Conservation (phyloP, 345 rosid species). For the Aquilaria malaccensis region DNA sequence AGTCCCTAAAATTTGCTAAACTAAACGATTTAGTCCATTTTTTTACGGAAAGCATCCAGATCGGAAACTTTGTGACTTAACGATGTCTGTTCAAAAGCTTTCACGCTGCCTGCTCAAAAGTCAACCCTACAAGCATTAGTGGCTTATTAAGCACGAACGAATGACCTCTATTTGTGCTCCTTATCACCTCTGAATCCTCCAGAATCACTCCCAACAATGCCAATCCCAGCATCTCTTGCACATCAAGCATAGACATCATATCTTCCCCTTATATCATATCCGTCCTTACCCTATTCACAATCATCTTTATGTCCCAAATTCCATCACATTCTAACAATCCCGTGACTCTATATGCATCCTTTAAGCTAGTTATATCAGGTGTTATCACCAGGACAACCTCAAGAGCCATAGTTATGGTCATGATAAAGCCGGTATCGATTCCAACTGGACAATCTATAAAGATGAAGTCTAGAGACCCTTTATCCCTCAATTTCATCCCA, state of each 20-base stretch:
- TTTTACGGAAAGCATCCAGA: too few species aligned
- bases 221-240: too few species aligned
- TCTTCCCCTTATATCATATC: slow-evolving; percentile 92
- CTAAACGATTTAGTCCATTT: too few species aligned
- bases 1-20: too few species aligned
- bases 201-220: too few species aligned
- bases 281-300: slow-evolving; percentile 76
- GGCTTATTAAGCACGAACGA: slow-evolving; percentile 80
- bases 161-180: slow-evolving; percentile 81
- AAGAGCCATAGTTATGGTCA: slow-evolving; percentile 79
- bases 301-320: slow-evolving; percentile 77
- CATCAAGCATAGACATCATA: slow-evolving; percentile 67
- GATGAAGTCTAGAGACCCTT: slow-evolving; percentile 68
- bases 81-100: slow-evolving; percentile 23
- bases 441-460: slow-evolving; percentile 88
- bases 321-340: slow-evolving; percentile 84
- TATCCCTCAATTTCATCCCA: slow-evolving; percentile 47
- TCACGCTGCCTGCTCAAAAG: slow-evolving; percentile 94
- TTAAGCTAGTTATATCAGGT: slow-evolving; percentile 68
- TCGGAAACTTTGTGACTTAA: too few species aligned
- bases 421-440: slow-evolving; percentile 83
- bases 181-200: slow-evolving; percentile 69
- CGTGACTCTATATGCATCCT: slow-evolving; percentile 76
- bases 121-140: slow-evolving; percentile 78
- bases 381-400: slow-evolving; percentile 76